A percentile compares a stretch with the other conserved stretches of the same genome.
Conservation (phyloP, 2,329 filamentous ascomycete genomes). For the Colletotrichum gigasporum region DNA sequence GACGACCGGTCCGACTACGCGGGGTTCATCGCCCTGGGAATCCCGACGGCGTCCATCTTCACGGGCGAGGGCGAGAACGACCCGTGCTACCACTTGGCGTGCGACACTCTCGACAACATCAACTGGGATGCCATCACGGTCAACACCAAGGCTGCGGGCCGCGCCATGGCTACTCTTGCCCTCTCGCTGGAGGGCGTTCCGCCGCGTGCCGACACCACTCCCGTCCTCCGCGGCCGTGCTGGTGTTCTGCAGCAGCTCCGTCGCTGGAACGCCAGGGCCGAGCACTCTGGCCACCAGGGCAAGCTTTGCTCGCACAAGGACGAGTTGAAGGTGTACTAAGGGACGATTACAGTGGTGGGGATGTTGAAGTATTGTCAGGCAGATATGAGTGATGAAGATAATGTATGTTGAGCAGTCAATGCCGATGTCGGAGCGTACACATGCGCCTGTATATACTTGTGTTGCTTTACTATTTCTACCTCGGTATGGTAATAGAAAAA, state of each 20-base stretch:
- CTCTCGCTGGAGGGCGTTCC: conserved; percentile 48
- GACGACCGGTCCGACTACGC: conserved; percentile 49
- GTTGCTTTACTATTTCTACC: too few relatives aligned
- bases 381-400: background rate
- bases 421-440: too few relatives aligned
- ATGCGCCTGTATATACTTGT: too few relatives aligned
- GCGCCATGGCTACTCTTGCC: conserved; percentile 54
- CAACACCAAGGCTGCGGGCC: conserved; percentile 57
- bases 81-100: conserved; percentile 49
- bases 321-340: conserved; percentile 20
- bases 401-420: background rate
- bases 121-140: conserved; percentile 48
- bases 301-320: conserved; percentile 30
- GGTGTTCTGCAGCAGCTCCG: conserved; percentile 23
- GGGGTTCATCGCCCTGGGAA: conserved; percentile 49
- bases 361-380: background rate
- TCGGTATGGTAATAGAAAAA: too few relatives aligned
- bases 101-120: conserved; percentile 51
- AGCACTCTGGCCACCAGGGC: conserved; percentile 25
- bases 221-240: conserved; percentile 35
- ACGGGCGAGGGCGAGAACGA: conserved; percentile 49
- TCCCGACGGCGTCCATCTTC: conserved; percentile 50
- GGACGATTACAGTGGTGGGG: background rate
- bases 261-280: conserved; percentile 18
- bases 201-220: conserved; percentile 37